Percentiles rank a stretch among this genome's conserved stretches.
Conservation (phyloP, 441 rosid species). For the Brassica hybrid region DNA sequence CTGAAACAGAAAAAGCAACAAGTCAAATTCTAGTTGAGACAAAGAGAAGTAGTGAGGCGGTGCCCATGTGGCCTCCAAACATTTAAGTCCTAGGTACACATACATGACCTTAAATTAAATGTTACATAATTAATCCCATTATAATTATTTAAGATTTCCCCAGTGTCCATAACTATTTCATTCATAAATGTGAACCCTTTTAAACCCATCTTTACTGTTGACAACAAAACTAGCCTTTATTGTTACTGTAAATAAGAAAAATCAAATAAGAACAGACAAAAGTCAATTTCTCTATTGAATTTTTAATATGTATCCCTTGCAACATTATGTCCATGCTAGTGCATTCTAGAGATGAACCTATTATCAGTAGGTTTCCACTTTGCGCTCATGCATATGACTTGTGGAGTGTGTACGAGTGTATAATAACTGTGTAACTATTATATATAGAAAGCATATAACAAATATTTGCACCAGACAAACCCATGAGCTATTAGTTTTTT, state of each 20-base stretch:
- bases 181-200: conserved; percentile 32
- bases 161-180: conserved; percentile 18
- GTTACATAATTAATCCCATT: conserved; percentile 17
- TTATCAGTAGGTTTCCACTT: conserved; percentile 39
- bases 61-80: conserved; percentile 39
- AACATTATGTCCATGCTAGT: conserved; percentile 20
- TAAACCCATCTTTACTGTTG: conserved; percentile 24
- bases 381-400: conserved; percentile 38
- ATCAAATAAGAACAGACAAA: too few species aligned
- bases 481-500: conserved; percentile 7
- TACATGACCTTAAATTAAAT: conserved; percentile 16
- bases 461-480: conserved; percentile 27
- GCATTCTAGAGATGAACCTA: conserved; percentile 39
- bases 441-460: not conserved
- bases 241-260: conserved; percentile 3
- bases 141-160: conserved; percentile 13
- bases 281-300: too few species aligned
- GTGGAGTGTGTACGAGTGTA: conserved; percentile 24
- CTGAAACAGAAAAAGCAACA: conserved; percentile 6
- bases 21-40: conserved; percentile 39
- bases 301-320: too few species aligned
- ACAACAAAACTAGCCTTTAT: conserved; percentile 38
- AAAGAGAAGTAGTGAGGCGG: conserved; percentile 42
- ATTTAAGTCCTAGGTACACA: conserved; percentile 34
- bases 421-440: not conserved